Conservation (phyloP, 441 rosid genomes). For the Viola pubescens region DNA sequence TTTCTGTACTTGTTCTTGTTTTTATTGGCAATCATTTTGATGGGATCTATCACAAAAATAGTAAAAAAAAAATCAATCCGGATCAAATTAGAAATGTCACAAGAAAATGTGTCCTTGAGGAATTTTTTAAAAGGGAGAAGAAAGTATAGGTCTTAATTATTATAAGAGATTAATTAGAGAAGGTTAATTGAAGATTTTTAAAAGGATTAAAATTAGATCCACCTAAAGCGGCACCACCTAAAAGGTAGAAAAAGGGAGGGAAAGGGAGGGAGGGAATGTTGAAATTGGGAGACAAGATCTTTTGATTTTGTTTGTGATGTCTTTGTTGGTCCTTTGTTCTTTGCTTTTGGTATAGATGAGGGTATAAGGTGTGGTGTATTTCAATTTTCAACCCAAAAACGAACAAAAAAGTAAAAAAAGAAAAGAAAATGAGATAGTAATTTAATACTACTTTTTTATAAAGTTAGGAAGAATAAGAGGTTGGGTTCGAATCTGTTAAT, state of each 20-base stretch:
- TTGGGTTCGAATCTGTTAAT: too few relatives aligned
- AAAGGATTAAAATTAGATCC: constrained; percentile 21
- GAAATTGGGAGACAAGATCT: constrained; percentile 39
- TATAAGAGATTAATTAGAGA: constrained; percentile 18
- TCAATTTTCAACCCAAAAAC: constrained; percentile 13
- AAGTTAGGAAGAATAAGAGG: too few relatives aligned
- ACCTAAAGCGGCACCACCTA: constrained; percentile 16
- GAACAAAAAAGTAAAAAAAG: constrained; percentile 8
- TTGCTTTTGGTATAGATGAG: constrained; percentile 24
- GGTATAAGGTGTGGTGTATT: constrained; percentile 17
- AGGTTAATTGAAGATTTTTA: constrained; percentile 28
- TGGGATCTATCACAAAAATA: too few relatives aligned
- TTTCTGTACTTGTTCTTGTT: too few relatives aligned
- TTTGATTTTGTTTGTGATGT: constrained; percentile 30
- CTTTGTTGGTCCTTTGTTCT: constrained; percentile 21
- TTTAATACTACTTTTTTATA: too few relatives aligned
- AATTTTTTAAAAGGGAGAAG: constrained; percentile 13
- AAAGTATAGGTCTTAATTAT: constrained; percentile 16
- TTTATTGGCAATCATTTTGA: too few relatives aligned
- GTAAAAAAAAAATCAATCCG: too few relatives aligned
- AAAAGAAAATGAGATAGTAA: constrained; percentile 5
- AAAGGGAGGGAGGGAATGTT: constrained; percentile 15
- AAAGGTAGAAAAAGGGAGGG: constrained; percentile 12
- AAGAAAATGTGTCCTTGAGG: not conserved
- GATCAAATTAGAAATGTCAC: too few relatives aligned